Percentiles rank a stretch among this genome's conserved stretches.
Evolutionary conservation across 495 filamentous ascomycete genomes (phyloP).

Genomic region (Tetracladium setigerum): DNA sequence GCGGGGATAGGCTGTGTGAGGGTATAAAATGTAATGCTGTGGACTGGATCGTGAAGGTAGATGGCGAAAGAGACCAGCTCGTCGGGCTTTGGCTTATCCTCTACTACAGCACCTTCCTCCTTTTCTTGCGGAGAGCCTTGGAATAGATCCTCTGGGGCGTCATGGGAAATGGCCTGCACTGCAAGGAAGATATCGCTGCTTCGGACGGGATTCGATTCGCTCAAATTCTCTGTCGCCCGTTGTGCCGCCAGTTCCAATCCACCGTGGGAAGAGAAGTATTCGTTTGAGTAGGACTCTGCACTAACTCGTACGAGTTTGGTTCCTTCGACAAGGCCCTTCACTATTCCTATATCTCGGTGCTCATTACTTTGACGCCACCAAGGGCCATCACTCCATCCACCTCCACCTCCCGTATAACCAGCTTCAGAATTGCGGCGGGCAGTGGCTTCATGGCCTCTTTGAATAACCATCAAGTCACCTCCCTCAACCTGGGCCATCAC

Average conservation of each 20-base stretch:
- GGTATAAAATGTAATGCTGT: slow-evolving; percentile 79
- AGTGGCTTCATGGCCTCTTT: slow-evolving; percentile 70
- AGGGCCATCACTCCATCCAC: slow-evolving; percentile 83
- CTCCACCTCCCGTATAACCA: slow-evolving; percentile 47
- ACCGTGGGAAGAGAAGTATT: slow-evolving; percentile 70
- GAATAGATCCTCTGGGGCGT: slow-evolving; percentile 59
- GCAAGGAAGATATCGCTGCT: slow-evolving; percentile 92
- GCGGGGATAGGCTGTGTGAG: slow-evolving; percentile 78
- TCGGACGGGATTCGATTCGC: slow-evolving; percentile 80
- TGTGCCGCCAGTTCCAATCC: slow-evolving; percentile 76
- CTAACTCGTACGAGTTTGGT: slow-evolving; percentile 82
- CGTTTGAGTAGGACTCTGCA: slow-evolving; percentile 78
- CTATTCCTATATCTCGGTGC: slow-evolving; percentile 69
- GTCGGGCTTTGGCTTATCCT: slow-evolving; percentile 41
- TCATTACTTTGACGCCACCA: slow-evolving; percentile 80
- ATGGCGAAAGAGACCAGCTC: slow-evolving; percentile 72
- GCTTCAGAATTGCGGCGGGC: slow-evolving; percentile 54
- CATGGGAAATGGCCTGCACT: slow-evolving; percentile 75
- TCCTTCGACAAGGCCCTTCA: slow-evolving; percentile 74
- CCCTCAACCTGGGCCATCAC: slow-evolving; percentile 99
- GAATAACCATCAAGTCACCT: slow-evolving; percentile 92
- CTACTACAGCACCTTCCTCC: slow-evolving; percentile 26
- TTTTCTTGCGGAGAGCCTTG: slow-evolving; percentile 38
- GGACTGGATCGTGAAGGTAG: slow-evolving; percentile 88
- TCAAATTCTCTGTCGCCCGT: slow-evolving; percentile 63